These are phyloP conservation scores for Aspergillus persii DNA, from an alignment of 2,329 filamentous ascomycete genomes.

Conservation along the genomic window DNA sequence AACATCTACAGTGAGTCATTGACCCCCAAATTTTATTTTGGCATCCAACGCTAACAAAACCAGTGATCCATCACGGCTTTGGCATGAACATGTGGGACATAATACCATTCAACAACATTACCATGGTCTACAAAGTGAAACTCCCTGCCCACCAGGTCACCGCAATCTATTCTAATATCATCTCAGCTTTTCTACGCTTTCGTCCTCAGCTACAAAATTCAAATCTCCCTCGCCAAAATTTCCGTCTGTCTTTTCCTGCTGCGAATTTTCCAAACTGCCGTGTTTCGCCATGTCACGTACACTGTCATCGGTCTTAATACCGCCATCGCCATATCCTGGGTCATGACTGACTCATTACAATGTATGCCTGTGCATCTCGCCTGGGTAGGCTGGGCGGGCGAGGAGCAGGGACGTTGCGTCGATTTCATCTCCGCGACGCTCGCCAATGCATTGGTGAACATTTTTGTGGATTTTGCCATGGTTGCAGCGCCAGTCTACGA, in stretches of 20 bases:
- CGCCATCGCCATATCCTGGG: constrained; percentile 20
- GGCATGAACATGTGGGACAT: constrained; percentile 24
- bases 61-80: constrained; percentile 23
- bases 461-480: constrained; percentile 19
- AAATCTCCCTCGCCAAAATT: constrained; percentile 25
- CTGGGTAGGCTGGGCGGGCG: constrained; percentile 18
- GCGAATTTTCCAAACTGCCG: constrained; percentile 19
- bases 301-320: constrained; percentile 19
- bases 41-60: neutral
- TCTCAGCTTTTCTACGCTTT: constrained; percentile 17
- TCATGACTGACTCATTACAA: constrained; percentile 17
- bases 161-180: neutral
- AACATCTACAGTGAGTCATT: constrained; percentile 13
- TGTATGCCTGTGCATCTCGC: constrained; percentile 22
- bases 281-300: constrained; percentile 18
- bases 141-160: neutral
- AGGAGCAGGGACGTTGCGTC: constrained; percentile 16
- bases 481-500: constrained; percentile 23
- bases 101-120: constrained; percentile 19
- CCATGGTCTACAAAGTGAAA: constrained; percentile 17
- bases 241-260: constrained; percentile 25
- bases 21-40: neutral
- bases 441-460: constrained; percentile 20
- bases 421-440: constrained; percentile 18
- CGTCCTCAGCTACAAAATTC: constrained; percentile 19